Evolutionary conservation across 495 filamentous ascomycete species (phyloP), one percentile per base, ranked within the genome.

Genomic region (Viridothelium virens): DNA sequence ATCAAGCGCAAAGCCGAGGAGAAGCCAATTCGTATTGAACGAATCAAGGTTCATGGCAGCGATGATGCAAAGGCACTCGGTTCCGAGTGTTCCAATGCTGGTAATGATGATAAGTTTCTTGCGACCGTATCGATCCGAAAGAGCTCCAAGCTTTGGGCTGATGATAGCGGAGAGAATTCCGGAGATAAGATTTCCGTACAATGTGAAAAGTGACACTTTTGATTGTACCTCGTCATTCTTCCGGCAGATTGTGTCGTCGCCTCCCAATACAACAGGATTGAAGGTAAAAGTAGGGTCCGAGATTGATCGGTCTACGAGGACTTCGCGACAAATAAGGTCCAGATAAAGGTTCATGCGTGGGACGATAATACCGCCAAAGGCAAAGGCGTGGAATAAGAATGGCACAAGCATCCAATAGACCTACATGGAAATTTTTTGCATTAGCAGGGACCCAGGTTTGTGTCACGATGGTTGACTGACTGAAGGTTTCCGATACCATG

Each of bases 41-140:
- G 74, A 78, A 0, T 94, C 88, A 9, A 91, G 87, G 71, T 84
- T 90, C 68, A 81, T 88, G 47, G 85, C 90, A 14, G 91, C 85
- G 5, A 91, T 68, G 41, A 94, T 88, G 37, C 89, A 90, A 63
- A 94, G 83, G 47, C 86, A 72, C 74, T 97, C 94, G 56, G 78
- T 81, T 1, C 85, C 61, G 0, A 96, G 79, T 48, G 85, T 83
- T 9, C 91, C 91, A 2, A 84, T 73, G 12, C 87, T 86, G 33
- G 85, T 82, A 39, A 90, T 69, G 14, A 86, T 81, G 64, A 97
- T 84, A 46, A 96, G 72, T 18, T 72, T 79, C 56, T 86, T 90
- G 59, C 94, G 84, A 2, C 94, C 94, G 77, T 92, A 90, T 5
- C 90, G 86, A 79, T 98, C 94, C 1, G 93, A 97, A 31, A 96